These are phyloP conservation scores for Euphrasia arctica DNA, from an alignment of 305 asterid genomes.

Conservation along the genomic window DNA sequence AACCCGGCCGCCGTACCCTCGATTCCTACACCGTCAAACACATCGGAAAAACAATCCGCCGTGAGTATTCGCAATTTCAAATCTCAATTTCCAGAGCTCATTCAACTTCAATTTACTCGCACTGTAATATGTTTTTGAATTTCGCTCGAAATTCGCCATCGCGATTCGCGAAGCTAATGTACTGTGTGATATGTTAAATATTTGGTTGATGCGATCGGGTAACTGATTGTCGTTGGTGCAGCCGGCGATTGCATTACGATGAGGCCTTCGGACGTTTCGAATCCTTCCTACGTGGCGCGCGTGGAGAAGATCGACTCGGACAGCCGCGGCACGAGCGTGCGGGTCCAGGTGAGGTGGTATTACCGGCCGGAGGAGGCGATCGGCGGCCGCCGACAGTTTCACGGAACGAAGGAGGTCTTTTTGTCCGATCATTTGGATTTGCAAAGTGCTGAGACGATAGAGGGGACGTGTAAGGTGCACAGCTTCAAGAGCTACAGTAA, in stretches of 20 bases:
- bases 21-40: constrained; percentile 57
- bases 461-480: constrained; percentile 86
- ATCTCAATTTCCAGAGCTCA: constrained; percentile 7
- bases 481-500: constrained; percentile 79
- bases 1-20: constrained; percentile 51
- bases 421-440: constrained; percentile 78
- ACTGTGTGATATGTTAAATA: not conserved
- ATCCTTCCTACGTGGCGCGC: constrained; percentile 81
- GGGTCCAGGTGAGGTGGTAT: constrained; percentile 75
- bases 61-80: constrained; percentile 33
- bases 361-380: constrained; percentile 94
- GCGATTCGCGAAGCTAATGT: not conserved
- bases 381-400: constrained; percentile 86
- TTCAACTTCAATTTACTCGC: constrained; percentile 8
- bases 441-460: constrained; percentile 81
- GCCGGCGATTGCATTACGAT: constrained; percentile 88
- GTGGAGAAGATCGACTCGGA: constrained; percentile 84
- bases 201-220: constrained; percentile 7
- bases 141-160: constrained; percentile 3
- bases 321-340: constrained; percentile 58
- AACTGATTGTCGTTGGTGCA: constrained; percentile 26
- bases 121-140: not conserved
- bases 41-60: constrained; percentile 52
- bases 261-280: constrained; percentile 67
- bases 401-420: constrained; percentile 81